Evolutionary conservation across 768 basidiomycete species (phyloP).

Genomic region (Trametopsis cervina): DNA sequence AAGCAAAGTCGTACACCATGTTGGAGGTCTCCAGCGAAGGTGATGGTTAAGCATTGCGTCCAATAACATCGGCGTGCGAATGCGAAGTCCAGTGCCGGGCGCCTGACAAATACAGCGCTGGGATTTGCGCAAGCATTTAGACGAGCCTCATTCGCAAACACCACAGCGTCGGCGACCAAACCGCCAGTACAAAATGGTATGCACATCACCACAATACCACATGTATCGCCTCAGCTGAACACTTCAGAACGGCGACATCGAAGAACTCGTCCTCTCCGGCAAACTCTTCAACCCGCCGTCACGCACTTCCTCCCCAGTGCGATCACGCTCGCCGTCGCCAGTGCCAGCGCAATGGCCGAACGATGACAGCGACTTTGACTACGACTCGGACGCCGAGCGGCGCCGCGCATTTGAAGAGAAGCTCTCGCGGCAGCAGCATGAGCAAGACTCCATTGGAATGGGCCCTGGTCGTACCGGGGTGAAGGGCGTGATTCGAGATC

Average conservation of each 20-base stretch:
- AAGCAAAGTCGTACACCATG: too few relatives aligned
- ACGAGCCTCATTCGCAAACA: too few relatives aligned
- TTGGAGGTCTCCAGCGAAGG: too few relatives aligned
- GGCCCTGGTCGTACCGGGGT: constrained; percentile 83
- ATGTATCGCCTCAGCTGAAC: not conserved
- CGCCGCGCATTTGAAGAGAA: constrained; percentile 19
- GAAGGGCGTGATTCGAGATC: constrained; percentile 82
- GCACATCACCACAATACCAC: not conserved
- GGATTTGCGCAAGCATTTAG: too few relatives aligned
- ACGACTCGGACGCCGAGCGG: constrained; percentile 37
- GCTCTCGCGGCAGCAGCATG: constrained; percentile 16
- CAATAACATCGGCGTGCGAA: not conserved
- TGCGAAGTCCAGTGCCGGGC: not conserved
- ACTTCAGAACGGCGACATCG: constrained; percentile 39
- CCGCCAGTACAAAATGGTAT: constrained; percentile 10
- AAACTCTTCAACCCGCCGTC: constrained; percentile 53
- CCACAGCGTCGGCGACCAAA: too few relatives aligned
- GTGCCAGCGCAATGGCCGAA: constrained; percentile 47
- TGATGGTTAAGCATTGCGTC: not conserved
- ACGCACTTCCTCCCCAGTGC: constrained; percentile 55
- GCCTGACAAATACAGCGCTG: not conserved
- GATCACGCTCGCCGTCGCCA: constrained; percentile 50
- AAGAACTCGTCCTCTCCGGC: constrained; percentile 72
- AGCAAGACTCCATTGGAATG: constrained; percentile 69
- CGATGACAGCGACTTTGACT: constrained; percentile 39